Evolutionary conservation across 1,139 yeast species (phyloP).

Genomic region (Geotrichum australiense): DNA sequence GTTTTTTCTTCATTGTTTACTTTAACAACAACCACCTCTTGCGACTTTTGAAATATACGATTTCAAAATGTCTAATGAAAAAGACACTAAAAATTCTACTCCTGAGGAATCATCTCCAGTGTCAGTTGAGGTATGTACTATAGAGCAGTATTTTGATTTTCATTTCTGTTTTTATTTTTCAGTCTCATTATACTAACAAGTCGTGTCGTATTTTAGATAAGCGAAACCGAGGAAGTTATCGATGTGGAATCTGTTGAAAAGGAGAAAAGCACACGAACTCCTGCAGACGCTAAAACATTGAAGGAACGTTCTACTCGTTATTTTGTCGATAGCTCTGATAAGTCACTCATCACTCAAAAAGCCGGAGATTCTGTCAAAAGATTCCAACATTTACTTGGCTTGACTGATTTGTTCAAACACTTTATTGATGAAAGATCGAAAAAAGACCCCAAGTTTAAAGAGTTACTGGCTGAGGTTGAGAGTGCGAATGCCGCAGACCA

Average conservation of each 20-base stretch:
- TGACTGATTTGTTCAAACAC: constrained; percentile 80
- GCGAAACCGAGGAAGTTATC: constrained; percentile 2
- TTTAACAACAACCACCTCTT: too few relatives aligned
- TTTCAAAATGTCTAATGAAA: constrained; percentile 4
- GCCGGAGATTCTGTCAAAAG: constrained; percentile 65
- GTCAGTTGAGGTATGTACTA: too few relatives aligned
- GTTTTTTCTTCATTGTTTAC: constrained; percentile 1
- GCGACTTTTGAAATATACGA: too few relatives aligned
- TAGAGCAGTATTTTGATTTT: background rate
- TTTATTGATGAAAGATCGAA: constrained; percentile 79
- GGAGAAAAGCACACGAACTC: background rate
- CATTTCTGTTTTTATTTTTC: background rate
- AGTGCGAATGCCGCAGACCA: constrained; percentile 14
- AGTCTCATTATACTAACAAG: background rate
- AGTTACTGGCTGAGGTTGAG: constrained; percentile 45
- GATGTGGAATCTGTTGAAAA: background rate
- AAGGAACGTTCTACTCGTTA: constrained; percentile 11
- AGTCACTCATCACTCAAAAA: constrained; percentile 14
- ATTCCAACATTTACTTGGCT: constrained; percentile 72
- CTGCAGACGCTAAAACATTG: constrained; percentile 2
- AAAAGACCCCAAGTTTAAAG: constrained; percentile 59
- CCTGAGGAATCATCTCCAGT: too few relatives aligned
- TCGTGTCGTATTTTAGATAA: too few relatives aligned
- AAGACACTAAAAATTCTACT: background rate
- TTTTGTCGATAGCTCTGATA: constrained; percentile 5